Evolutionary conservation across 2,329 filamentous ascomycete genomes (phyloP), one percentile per base, ranked within the genome.

Genomic region (Fusarium anthophilum): DNA sequence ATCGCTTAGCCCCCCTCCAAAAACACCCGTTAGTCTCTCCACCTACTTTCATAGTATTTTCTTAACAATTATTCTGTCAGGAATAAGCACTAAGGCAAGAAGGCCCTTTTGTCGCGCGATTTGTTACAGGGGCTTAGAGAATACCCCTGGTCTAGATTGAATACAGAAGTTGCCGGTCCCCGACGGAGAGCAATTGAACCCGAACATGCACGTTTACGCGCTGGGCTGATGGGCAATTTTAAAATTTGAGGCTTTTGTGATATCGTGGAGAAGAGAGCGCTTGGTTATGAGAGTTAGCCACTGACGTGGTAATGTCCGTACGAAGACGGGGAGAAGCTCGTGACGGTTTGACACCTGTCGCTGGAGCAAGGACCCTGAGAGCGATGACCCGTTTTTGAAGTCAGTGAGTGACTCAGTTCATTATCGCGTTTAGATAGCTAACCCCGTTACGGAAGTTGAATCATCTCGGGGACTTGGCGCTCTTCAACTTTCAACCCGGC

Each of bases 41-140:
- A 5, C 9, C 4, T 1, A 10, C 26, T 26, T 26, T 26, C 26
- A 26, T 26, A 5, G 1, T 5, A 0, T 6, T 1, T 1, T 12
- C 3, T 14, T 73, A 73, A 68, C 71, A 74, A 1, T 14, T 0
- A 30, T 32, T 68, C 41, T 66, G 41, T 58, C 56, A 51, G 1
- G 18, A 1, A 28, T 44, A 55, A 45, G n/a, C 61, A 58, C 56
- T 68, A 61, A 57, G 35, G 30, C 38, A 55, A 44, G 45, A 53
- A 50, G 66, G 71, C 39, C 54, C 71, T 72, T 73, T 74, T 73
- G 70, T 73, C 43, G 41, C 54, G 48, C 38, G 26, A 26, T 72
- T 47, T 60, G 26, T 32, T 22, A 38, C 64, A 66, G 47, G 65
- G 61, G 22, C 45, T 8, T 15, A 1, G 50, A 38, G 24, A 39